Evolutionary conservation across 768 basidiomycete species (phyloP), one percentile per base, ranked within the genome.

Genomic region (Tubosaeta sp.): DNA sequence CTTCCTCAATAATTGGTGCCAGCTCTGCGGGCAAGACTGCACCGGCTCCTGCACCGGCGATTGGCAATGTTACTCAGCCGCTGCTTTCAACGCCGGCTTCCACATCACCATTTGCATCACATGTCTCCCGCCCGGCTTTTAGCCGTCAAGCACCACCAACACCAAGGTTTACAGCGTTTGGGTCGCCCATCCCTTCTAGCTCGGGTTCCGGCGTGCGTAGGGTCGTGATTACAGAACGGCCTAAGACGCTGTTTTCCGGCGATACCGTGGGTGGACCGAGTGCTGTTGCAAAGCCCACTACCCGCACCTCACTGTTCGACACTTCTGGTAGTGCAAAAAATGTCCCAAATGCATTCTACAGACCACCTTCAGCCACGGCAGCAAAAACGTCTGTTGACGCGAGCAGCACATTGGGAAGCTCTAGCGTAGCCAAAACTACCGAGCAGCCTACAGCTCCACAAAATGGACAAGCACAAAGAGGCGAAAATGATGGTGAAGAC

Each of bases 281-380:
- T 41, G 33, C 39, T 6, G 6, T 32, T n/a, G 29, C 22, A 46
- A 58, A 59, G 45, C 35, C 48, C 10, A 27, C 37, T 19, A 25
- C 55, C 2, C 52, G 46, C 62, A 33, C 65, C 49, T 64, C 64
- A 13, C 52, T 74, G 3, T 81, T 84, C 50, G 72, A 75, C 7
- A 74, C 76, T 2, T 48, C 60, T 2, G 73, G 74, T 16, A 76
- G 74, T 25, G 83, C 85, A 1, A 77, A 76, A 46, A 72, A 71
- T 31, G 74, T 76, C 9, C 75, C 72, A 22, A 88, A 88, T 56
- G 86, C 86, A 5, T 88, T 88, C 63, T 88, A 82, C 61, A 73
- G 77, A 34, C 84, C 83, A 0, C 76, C 81, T 4, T 57, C 67
- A 11, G 49, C 64, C 1, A 31, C 29, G 8, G 42, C 27, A 5